Evolutionary conservation across 805 yeast species (phyloP), one percentile per base, ranked within the genome.

Genomic region (Pichia ethanolica): DNA sequence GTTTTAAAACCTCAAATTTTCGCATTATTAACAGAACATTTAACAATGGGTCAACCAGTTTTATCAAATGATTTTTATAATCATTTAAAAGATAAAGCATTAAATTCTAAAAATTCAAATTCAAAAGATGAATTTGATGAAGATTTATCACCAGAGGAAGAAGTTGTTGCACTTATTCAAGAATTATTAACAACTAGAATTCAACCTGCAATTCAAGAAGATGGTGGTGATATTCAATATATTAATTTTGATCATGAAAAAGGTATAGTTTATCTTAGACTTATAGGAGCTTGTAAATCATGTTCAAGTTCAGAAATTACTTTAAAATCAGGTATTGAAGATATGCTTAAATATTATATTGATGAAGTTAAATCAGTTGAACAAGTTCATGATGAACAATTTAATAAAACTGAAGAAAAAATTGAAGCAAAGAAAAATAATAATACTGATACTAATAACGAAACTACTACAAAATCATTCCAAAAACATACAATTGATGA

Each of bases 201-300:
- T 46, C 82, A 97, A 62, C 99, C 99, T 1, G 97, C 98, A 1
- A 89, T 93, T 50, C 96, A 89, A 70, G 99, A 93, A 61, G 99
- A 93, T 61, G 99, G 99, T 54, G 99, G 99, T 35, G 98, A 93
- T 62, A 83, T 93, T 53, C 90, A 88, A 59, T 95, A 82, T 65
- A 77, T 86, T 51, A 93, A 88, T 6, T 90, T 87, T 63, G 88
- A 87, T 50, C 89, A 85, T 54, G 87, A 83, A 51, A 75, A 85
- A 0, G 99, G 99, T 1, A 81, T 85, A 12, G 98, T 95, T 7
- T 86, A 80, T 64, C 78, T 93, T 58, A 89, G 86, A 64, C 72
- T 93, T 42, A 90, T 88, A 59, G 99, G 99, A 44, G 98, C 99
- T 7, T 93, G 99, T 69, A 83, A 95, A 48, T 79, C 95, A 2